Evolutionary conservation across 2,329 filamentous ascomycete genomes (phyloP).

Genomic region (Aspergillus brunneoviolaceus): DNA sequence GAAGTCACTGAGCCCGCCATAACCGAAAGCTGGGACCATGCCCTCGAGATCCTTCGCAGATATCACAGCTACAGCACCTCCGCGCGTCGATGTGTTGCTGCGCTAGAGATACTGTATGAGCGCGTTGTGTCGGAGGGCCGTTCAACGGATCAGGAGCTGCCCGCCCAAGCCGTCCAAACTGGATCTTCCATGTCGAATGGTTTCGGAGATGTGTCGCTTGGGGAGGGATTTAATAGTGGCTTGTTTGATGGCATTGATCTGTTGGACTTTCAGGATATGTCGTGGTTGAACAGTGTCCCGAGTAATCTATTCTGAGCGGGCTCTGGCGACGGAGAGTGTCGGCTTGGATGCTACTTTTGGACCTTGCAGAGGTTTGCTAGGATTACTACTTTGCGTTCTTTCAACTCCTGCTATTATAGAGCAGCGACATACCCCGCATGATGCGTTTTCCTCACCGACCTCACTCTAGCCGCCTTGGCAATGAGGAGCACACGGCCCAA

Average conservation of each 20-base stretch:
- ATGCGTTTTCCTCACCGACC: too few species aligned
- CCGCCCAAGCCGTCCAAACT: neutral
- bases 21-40: slow-evolving; percentile 29
- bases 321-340: too few species aligned
- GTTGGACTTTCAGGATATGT: slow-evolving; percentile 36
- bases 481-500: too few species aligned
- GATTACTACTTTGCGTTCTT: too few species aligned
- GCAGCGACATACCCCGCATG: too few species aligned
- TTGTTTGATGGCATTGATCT: slow-evolving; percentile 29
- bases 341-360: too few species aligned
- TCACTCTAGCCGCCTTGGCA: too few species aligned
- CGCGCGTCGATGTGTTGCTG: slow-evolving; percentile 32
- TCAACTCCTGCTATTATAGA: too few species aligned
- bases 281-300: slow-evolving; percentile 35
- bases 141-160: slow-evolving; percentile 1
- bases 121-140: slow-evolving; percentile 25
- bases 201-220: slow-evolving; percentile 26
- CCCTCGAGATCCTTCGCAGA: slow-evolving; percentile 31
- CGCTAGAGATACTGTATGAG: slow-evolving; percentile 34
- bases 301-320: slow-evolving; percentile 27
- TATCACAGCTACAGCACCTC: slow-evolving; percentile 35
- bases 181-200: neutral
- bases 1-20: slow-evolving; percentile 28
- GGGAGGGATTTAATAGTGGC: slow-evolving; percentile 26
- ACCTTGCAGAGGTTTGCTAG: too few species aligned